phyloP scores from a whole-genome alignment of 2,329 filamentous ascomycete species.

The Exophiala viscosa region DNA sequence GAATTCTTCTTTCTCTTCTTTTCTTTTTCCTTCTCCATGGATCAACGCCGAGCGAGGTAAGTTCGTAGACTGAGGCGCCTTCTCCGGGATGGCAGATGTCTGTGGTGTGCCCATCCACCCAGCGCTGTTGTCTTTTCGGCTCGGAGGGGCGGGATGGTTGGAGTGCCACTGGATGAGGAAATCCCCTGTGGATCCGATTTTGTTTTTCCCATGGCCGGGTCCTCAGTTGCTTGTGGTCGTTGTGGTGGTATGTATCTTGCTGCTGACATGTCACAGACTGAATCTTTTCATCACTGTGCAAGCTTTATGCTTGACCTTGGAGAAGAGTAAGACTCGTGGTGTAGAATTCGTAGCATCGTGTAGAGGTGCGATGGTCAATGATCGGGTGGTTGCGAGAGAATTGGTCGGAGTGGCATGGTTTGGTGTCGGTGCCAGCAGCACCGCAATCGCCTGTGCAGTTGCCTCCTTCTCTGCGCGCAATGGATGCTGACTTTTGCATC shows the following conservation, averaged over 20 bases:
- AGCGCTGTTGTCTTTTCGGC: neutral
- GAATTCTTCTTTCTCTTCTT: neutral
- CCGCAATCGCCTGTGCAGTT: no score
- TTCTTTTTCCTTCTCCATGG: neutral
- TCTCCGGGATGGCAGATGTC: neutral
- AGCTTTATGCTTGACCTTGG: slow-evolving; percentile 21
- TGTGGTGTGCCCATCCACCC: neutral
- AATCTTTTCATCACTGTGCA: slow-evolving; percentile 21
- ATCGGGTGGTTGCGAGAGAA: no score
- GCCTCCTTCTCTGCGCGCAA: no score
- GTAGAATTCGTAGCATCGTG: no score
- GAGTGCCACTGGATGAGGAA: neutral
- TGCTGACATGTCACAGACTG: slow-evolving; percentile 2
- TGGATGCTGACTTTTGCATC: no score
- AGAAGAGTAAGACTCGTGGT: slow-evolving; percentile 12
- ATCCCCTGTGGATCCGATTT: no score
- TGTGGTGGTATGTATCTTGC: neutral
- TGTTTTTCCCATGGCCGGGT: neutral
- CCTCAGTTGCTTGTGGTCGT: neutral
- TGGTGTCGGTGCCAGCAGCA: no score
- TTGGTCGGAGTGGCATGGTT: no score
- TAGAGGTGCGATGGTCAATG: no score
- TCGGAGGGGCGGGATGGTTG: slow-evolving; percentile 1
- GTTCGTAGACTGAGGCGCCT: slow-evolving; percentile 12
- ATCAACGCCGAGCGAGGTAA: slow-evolving; percentile 1